A percentile compares a stretch with the other conserved stretches of the same genome.
These are phyloP conservation scores for Penicillium argentinense DNA, from an alignment of 495 filamentous ascomycete genomes.

Conservation along the genomic window DNA sequence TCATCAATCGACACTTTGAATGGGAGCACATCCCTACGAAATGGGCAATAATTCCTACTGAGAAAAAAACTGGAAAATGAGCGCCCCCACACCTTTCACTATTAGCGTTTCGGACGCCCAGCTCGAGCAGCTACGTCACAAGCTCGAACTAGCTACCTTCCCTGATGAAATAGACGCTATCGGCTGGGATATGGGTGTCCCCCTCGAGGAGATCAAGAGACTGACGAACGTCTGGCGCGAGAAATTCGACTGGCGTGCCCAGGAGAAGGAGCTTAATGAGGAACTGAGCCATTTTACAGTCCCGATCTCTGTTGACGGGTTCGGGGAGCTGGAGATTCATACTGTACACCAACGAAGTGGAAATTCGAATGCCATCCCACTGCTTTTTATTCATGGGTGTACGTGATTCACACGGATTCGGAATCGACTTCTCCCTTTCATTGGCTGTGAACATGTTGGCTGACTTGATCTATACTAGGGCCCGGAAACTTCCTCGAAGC, in stretches of 20 bases:
- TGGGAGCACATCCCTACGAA: no score
- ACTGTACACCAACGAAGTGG: slow-evolving; percentile 55
- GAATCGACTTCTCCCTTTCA: background rate
- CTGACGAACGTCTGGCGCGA: slow-evolving; percentile 45
- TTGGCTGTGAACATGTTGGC: slow-evolving; percentile 1
- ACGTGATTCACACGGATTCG: no score
- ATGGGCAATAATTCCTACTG: no score
- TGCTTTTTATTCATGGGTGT: slow-evolving; percentile 65
- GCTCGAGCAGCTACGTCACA: slow-evolving; percentile 38
- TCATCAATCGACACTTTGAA: no score
- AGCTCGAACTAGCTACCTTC: slow-evolving; percentile 42
- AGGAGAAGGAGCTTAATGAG: slow-evolving; percentile 42
- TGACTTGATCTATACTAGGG: slow-evolving; percentile 36
- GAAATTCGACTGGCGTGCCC: slow-evolving; percentile 49
- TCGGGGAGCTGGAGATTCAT: slow-evolving; percentile 46
- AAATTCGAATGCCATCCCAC: slow-evolving; percentile 50
- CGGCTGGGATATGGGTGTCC: slow-evolving; percentile 50
- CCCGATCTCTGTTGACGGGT: slow-evolving; percentile 31
- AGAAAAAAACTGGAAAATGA: slow-evolving; percentile 11
- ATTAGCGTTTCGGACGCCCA: slow-evolving; percentile 44
- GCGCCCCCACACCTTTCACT: slow-evolving; percentile 27
- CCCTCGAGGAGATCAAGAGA: slow-evolving; percentile 46
- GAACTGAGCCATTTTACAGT: slow-evolving; percentile 40
- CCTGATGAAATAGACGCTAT: slow-evolving; percentile 47
- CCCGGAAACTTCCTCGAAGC: slow-evolving; percentile 71